Conservation (phyloP, 2,329 filamentous ascomycete genomes). For the Meredithiella fracta region DNA sequence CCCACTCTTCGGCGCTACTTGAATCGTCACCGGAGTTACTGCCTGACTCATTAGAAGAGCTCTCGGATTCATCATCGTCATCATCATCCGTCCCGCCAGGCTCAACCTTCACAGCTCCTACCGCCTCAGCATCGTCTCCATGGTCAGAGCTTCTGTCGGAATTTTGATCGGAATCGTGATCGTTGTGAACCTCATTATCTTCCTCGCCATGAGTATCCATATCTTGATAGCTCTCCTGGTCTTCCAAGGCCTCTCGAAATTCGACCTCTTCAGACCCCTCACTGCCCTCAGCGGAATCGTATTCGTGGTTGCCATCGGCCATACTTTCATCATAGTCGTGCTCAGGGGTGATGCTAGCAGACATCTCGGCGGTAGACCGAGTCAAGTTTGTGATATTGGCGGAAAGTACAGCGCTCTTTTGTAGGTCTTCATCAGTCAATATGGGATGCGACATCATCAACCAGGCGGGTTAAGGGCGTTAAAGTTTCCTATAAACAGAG, state of each 20-base stretch:
- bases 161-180: conserved; percentile 17
- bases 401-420: conserved; percentile 37
- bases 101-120: conserved; percentile 8
- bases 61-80: conserved; percentile 20
- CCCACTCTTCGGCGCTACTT: conserved; percentile 39
- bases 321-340: conserved; percentile 17
- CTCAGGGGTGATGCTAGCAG: conserved; percentile 15
- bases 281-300: conserved; percentile 25
- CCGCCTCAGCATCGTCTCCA: conserved; percentile 6
- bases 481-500: background rate
- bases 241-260: conserved; percentile 21
- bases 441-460: conserved; percentile 10
- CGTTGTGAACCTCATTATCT: conserved; percentile 21
- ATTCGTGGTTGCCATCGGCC: conserved; percentile 13
- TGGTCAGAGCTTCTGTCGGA: conserved; percentile 16
- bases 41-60: conserved; percentile 10
- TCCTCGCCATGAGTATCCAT: conserved; percentile 20
- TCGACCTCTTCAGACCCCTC: conserved; percentile 31
- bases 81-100: conserved; percentile 19
- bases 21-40: conserved; percentile 29
- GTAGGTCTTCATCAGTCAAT: conserved; percentile 38
- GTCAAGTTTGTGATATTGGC: conserved; percentile 20
- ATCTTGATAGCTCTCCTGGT: conserved; percentile 17
- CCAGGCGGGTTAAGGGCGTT: background rate
- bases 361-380: background rate